Base-by-base conservation (phyloP, 768 basidiomycete genomes). In the Suillus fuscotomentosus region DNA sequence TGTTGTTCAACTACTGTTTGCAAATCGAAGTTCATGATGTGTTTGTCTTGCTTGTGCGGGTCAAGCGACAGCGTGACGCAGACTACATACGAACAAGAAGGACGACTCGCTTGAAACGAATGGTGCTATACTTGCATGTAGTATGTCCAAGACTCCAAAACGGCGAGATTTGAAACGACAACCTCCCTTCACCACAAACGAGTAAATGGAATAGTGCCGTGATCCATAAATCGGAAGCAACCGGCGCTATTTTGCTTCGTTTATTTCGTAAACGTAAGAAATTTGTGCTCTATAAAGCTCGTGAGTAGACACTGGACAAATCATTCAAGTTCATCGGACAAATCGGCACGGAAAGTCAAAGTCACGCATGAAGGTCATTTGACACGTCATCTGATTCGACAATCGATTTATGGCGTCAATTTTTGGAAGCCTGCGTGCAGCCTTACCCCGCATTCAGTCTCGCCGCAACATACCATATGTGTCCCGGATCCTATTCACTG, bases 361-460 rank as follows among this genome's bases (percentile, higher is more conserved):
- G 31, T 31, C 4, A 31, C 5, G 31, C 31, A 31, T 31, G 31
- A 31, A 31, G 31, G 31, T 31, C 31, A 31, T 31, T 31, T 31
- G 31, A 36, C 36, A 43, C 45, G n/a, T 50, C 51, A 53, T 2
- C 15, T 51, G 27, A 31, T 31, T 17, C 8, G 10, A 38, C 36
- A 10, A 38, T 38, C 48, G 24, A 60, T 64, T 13, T 39, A 73
- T 70, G 70, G 60, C 39, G 45, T 64, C 66, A n/a, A 63, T 64
- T 42, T 62, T 62, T 24, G 67, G 42, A 65, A 48, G 57, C 24
- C 42, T 65, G 14, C 66, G 38, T 14, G 59, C 57, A 60, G 43
- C 41, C 27, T 24, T 34, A 27, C 41, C 56, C 48, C 50, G 31
- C 56, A 60, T 62, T 39, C 24, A 55, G 62, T 24, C 57, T 61